Conservation (phyloP, 108 stramenopile species). For the Nitzschia sp. region DNA sequence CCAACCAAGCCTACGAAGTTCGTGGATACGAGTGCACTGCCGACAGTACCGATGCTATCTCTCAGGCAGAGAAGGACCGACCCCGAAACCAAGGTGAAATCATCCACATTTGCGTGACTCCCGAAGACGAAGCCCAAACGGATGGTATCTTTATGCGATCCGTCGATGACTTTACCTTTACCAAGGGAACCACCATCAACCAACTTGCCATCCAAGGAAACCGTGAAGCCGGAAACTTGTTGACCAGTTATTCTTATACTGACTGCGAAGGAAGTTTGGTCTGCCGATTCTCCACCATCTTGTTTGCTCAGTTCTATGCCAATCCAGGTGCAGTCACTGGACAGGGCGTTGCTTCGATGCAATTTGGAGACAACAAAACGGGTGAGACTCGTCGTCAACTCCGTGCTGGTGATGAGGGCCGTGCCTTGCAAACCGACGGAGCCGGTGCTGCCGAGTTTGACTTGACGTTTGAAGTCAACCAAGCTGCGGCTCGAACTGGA, state of each 20-base stretch:
- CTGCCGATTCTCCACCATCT: constrained; percentile 17
- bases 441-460: constrained; percentile 6
- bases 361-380: constrained; percentile 24
- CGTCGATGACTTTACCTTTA: constrained; percentile 10
- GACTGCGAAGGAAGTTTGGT: background rate
- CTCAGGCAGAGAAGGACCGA: background rate
- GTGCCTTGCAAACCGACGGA: background rate
- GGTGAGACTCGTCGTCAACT: background rate
- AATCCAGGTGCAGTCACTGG: constrained; percentile 13
- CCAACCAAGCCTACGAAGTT: constrained; percentile 2
- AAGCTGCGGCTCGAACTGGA: background rate
- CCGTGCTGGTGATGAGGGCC: background rate
- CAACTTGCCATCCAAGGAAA: constrained; percentile 13
- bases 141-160: constrained; percentile 18
- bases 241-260: constrained; percentile 4
- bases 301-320: constrained; percentile 20
- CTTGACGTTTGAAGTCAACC: background rate
- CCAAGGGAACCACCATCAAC: background rate
- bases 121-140: background rate
- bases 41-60: background rate
- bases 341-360: constrained; percentile 16
- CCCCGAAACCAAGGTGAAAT: constrained; percentile 18
- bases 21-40: constrained; percentile 13
- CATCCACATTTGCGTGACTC: constrained; percentile 16
- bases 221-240: constrained; percentile 6